phyloP scores from a whole-genome alignment of 1,284 basidiomycete genomes.

The Puccinia polysora region DNA sequence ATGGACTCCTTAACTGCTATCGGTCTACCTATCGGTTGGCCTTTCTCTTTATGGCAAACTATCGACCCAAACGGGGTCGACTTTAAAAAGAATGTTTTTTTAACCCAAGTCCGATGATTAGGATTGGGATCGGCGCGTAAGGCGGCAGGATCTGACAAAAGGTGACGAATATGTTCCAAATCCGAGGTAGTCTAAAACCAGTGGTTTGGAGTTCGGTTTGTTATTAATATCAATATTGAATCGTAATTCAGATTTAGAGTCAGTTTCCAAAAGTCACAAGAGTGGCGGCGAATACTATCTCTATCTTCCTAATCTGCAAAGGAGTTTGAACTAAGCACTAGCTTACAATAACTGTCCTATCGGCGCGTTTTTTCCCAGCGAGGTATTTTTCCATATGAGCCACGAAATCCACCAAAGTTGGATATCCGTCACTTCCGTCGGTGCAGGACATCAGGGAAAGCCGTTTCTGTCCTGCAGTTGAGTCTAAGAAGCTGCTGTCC shows the following conservation, averaged over 20 bases:
- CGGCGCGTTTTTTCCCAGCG: slow-evolving; percentile 26
- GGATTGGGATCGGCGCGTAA: slow-evolving; percentile 22
- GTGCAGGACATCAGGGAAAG: slow-evolving; percentile 9
- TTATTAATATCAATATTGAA: background rate
- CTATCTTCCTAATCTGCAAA: too few species aligned
- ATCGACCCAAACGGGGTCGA: slow-evolving; percentile 9
- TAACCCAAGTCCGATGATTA: slow-evolving; percentile 21
- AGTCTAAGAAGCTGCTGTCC: background rate
- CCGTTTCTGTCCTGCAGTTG: background rate
- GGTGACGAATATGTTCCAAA: slow-evolving; percentile 18
- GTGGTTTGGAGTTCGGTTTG: too few species aligned
- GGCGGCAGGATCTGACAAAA: slow-evolving; percentile 19
- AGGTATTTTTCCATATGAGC: slow-evolving; percentile 29
- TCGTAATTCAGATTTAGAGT: background rate
- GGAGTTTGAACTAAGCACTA: background rate
- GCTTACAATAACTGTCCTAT: slow-evolving; percentile 28
- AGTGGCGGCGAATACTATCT: too few species aligned
- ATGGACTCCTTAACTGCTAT: slow-evolving; percentile 22
- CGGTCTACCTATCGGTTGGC: slow-evolving; percentile 3
- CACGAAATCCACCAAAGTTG: slow-evolving; percentile 24
- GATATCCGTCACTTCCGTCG: slow-evolving; percentile 26
- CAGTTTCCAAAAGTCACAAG: too few species aligned
- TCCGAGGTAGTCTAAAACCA: slow-evolving; percentile 10
- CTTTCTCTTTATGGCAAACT: slow-evolving; percentile 33
- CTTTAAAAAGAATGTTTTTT: slow-evolving; percentile 25